Base-by-base conservation (phyloP, 306 rosid species). In the Rubus idaeus region DNA sequence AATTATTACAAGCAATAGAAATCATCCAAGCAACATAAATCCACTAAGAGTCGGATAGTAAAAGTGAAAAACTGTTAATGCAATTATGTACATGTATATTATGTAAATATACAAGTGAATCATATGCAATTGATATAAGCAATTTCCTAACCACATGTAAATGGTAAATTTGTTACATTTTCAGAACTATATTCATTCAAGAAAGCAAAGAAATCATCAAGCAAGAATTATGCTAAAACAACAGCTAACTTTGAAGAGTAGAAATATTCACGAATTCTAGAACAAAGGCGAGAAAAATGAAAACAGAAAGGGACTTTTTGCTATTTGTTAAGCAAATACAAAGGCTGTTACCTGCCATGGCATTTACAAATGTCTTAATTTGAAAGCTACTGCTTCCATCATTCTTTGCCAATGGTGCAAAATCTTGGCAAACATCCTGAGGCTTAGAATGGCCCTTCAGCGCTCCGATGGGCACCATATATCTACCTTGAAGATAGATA, bases 301-400 rank as follows among this genome's bases (percentile, higher is more conserved):
- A 56, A 41, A 68, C 30, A 9, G 49, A 37, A 47, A 71, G 20
- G 46, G 3, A 68, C 46, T 30, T 55, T 44, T 6, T 61, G 56
- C 17, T 58, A 61, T 52, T 10, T 60, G 56, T 26, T 58, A 56
- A 76, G 66, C 57, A 67, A 66, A 35, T 53, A 60, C 51, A 45
- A 67, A 75, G 44, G 74, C 46, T 52, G 47, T 41, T 87, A 89
- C 97, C 98, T 79, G 98, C 77, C 77, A 89, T 53, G 77, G 88
- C 75, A 78, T 81, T 88, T 56, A 88, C 75, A 68, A 85, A 50
- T 42, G 86, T 69, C 76, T 23, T 70, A 11, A 71, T 66, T 26
- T 52, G 86, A 71, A 83, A 83, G 70, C 65, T 62, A 62, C 73
- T 71, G 64, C 80, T 78, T 79, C 82, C 74, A 62, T 70, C 82